phyloP scores from a whole-genome alignment of 306 rosid species.

The Vigna mungo region DNA sequence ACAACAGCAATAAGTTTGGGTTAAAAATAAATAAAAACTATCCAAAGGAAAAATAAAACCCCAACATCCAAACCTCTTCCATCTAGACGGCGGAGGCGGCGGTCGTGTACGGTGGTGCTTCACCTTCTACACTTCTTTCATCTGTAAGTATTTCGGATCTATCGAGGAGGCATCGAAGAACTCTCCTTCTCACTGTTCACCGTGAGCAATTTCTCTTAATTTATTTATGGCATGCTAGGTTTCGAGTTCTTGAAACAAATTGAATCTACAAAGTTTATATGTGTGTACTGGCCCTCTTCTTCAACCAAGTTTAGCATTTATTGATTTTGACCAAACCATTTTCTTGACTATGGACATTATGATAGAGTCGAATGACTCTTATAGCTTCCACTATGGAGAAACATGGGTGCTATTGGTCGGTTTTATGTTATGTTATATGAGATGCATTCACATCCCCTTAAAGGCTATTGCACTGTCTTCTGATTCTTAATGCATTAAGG shows the following conservation, averaged over 20 bases:
- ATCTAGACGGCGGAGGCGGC: slow-evolving; percentile 30
- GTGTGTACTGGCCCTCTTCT: neutral
- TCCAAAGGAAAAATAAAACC: neutral
- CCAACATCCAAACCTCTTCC: slow-evolving; percentile 29
- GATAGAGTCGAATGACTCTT: neutral
- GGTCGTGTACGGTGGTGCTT: slow-evolving; percentile 39
- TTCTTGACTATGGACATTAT: slow-evolving; percentile 2
- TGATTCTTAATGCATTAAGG: neutral
- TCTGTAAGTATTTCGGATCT: slow-evolving; percentile 50
- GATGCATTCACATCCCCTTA: neutral
- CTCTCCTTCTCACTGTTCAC: slow-evolving; percentile 1
- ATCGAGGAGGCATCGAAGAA: neutral
- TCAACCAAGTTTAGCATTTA: neutral
- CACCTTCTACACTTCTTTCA: neutral
- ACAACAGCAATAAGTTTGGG: neutral
- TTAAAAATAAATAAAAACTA: neutral
- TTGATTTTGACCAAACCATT: neutral
- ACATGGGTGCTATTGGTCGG: neutral
- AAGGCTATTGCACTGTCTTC: neutral
- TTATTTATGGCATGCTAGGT: slow-evolving; percentile 8
- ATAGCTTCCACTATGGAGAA: slow-evolving; percentile 4
- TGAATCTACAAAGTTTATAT: too few species aligned
- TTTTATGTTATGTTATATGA: neutral
- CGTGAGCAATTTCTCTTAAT: neutral
- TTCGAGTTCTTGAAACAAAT: neutral